Evolutionary conservation across 148 eudicot genomes (phyloP), one percentile per base, ranked within the genome.

Genomic region (Cornus controversa): DNA sequence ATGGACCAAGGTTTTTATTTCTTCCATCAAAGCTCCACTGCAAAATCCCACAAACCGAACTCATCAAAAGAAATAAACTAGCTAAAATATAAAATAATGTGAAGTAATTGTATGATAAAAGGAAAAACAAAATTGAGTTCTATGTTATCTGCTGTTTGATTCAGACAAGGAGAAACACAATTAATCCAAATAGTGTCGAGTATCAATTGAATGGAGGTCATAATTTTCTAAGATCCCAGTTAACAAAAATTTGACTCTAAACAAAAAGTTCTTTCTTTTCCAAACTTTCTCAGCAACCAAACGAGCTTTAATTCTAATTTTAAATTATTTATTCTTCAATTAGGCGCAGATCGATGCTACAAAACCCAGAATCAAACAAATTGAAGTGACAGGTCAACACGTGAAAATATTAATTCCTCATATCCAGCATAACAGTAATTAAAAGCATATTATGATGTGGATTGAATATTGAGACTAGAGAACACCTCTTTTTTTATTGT

Each of bases 11-110:
- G 89, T 79, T 70, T 85, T 90, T 66, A 96, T 90, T 80, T 96
- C 92, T 72, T 89, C 89, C 92, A 90, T 82, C 83, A 96, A 88
- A 80, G 87, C 84, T 47, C 80, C 89, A 83, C 99, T 96, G 78
- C 36, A 83, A 60, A 85, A 70, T 58, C 67, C 74, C 60, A 69
- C 20, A 24, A 47, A 70, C 58, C 42, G n/a, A 69, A 64, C 1
- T 67, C 70, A 68, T 27, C 31, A 60, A 73, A 58, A 22, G 6
- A 60, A 4, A 60, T 22, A 77, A 0, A 36, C 47, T 27, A 66
- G 45, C 22, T 16, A 34, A 4, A 18, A 26, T 2, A 69, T 11
- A 5, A 8, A 26, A 45, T 8, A 36, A 24, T 6, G 0, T 47
- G 6, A 26, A 45, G 53, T 3, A 24, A 29, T 10, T 31, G n/a